phyloP scores from a whole-genome alignment of 352 stramenopile species.

The Chrysophaeum taylorii region DNA sequence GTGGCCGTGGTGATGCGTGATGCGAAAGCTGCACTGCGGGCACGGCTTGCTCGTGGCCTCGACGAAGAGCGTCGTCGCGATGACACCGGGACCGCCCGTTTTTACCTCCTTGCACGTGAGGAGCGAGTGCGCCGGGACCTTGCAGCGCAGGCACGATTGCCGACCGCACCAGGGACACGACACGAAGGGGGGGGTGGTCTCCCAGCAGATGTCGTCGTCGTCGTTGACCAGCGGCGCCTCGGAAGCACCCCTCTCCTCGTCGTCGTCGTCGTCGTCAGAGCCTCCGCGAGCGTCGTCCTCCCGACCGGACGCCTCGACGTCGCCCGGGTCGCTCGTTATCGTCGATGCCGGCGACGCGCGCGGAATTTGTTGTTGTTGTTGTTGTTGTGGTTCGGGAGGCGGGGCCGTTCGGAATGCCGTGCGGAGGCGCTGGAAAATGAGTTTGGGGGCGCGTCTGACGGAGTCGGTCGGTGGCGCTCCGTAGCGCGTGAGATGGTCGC shows the following conservation, averaged over 20 bases:
- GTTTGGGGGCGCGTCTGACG: not conserved
- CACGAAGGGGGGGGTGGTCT: not conserved
- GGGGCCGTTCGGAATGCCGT: too few relatives aligned
- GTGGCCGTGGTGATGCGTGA: conserved; percentile 16
- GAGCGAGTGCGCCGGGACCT: not conserved
- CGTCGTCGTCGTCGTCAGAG: not conserved
- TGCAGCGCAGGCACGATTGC: not conserved
- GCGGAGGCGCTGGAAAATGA: not conserved
- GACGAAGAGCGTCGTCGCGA: not conserved
- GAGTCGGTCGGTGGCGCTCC: too few relatives aligned
- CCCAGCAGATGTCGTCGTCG: not conserved
- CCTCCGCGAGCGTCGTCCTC: not conserved
- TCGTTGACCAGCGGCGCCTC: not conserved
- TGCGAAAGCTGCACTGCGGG: not conserved
- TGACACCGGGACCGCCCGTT: not conserved
- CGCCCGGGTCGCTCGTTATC: too few relatives aligned
- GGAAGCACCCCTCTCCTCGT: not conserved
- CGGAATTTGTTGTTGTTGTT: too few relatives aligned
- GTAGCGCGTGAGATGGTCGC: not conserved
- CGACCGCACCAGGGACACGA: not conserved
- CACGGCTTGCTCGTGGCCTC: not conserved
- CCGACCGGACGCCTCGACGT: not conserved
- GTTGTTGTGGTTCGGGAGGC: not conserved
- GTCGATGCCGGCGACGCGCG: too few relatives aligned
- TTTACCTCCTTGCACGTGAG: not conserved